Percentiles rank a stretch among this genome's conserved stretches.
These are phyloP conservation scores for Sapria himalayana DNA, from an alignment of 345 rosid genomes.

Conservation along the genomic window DNA sequence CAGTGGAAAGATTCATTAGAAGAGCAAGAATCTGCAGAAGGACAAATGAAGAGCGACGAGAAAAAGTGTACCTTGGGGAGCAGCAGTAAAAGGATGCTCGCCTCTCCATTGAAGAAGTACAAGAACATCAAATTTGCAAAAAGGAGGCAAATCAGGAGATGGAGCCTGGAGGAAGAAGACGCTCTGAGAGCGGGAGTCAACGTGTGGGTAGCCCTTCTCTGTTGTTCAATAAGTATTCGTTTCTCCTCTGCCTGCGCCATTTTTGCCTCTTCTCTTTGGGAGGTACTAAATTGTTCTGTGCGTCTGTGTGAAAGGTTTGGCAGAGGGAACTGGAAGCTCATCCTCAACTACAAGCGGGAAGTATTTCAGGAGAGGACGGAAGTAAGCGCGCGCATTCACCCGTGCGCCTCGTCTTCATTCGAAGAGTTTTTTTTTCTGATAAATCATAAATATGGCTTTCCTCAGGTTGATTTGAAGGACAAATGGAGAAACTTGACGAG, in stretches of 20 bases:
- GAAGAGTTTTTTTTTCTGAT: too few relatives aligned
- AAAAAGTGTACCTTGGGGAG: too few relatives aligned
- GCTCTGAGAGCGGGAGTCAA: conserved; percentile 23
- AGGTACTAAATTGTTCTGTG: background rate
- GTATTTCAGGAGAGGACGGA: conserved; percentile 18
- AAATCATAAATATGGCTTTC: too few relatives aligned
- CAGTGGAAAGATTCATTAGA: conserved; percentile 35
- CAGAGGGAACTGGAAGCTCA: conserved; percentile 24
- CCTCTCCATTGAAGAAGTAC: conserved; percentile 15
- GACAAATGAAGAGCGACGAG: too few relatives aligned
- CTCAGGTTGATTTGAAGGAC: conserved; percentile 46
- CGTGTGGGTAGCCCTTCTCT: conserved; percentile 3
- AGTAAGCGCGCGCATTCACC: too few relatives aligned
- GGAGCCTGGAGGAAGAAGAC: conserved; percentile 39
- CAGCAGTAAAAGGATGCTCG: conserved; percentile 10
- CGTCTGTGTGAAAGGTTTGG: conserved; percentile 19
- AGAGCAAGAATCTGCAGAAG: too few relatives aligned
- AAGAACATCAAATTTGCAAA: conserved; percentile 3
- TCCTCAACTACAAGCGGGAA: conserved; percentile 11
- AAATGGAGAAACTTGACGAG: conserved; percentile 42
- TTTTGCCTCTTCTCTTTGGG: too few relatives aligned
- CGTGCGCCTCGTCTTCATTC: too few relatives aligned
- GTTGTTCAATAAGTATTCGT: background rate
- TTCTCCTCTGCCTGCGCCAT: background rate
- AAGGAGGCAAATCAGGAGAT: conserved; percentile 17